Base-by-base conservation (phyloP, 495 filamentous ascomycete species). In the Trichoderma gamsii region DNA sequence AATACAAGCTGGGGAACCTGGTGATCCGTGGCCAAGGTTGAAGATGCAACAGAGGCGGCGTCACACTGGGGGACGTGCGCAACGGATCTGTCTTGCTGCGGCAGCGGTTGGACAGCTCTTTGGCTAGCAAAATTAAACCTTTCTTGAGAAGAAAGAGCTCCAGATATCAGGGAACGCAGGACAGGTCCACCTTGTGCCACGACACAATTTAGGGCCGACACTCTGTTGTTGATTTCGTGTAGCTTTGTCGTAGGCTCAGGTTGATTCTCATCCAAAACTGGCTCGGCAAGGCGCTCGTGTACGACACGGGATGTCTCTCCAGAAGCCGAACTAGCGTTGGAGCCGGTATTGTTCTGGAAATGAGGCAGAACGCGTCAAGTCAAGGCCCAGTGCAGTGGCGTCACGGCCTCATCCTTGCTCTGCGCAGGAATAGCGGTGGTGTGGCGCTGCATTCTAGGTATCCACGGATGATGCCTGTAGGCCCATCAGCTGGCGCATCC, bases 361-460 rank as follows among this genome's bases (percentile, higher is more conserved):
- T 32, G 56, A 61, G 13, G 56, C 56, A 32, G 56, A 61, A 61
- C 56, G 56, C 56, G 56, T 61, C 16, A 21, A 61, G 56, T 38
- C 35, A 38, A 38, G 8, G 35, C 35, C 35, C 35, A 9, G 25
- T 25, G 23, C 23, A 32, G 56, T 32, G 25, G 25, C 56, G 56
- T 29, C 56, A 25, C 56, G 56, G 25, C 29, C 56, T 61, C 56
- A 61, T 61, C 56, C 56, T 61, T 61, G 56, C 56, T 49, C 44
- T 49, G 12, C n/a, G 3, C 44, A 18, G 15, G 6, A 32, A 61
- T 61, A 61, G 56, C 56, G 11, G 56, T 49, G 44, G 15, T 49
- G 44, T n/a, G 44, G 44, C 13, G 13, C 15, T 16, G 44, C n/a
- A 49, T n/a, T 49, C n/a, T n/a, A 49, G 35, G 35, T 38, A 38